Evolutionary conservation across 2,329 filamentous ascomycete species (phyloP), one percentile per base, ranked within the genome.

Genomic region (Colletotrichum sublineola): DNA sequence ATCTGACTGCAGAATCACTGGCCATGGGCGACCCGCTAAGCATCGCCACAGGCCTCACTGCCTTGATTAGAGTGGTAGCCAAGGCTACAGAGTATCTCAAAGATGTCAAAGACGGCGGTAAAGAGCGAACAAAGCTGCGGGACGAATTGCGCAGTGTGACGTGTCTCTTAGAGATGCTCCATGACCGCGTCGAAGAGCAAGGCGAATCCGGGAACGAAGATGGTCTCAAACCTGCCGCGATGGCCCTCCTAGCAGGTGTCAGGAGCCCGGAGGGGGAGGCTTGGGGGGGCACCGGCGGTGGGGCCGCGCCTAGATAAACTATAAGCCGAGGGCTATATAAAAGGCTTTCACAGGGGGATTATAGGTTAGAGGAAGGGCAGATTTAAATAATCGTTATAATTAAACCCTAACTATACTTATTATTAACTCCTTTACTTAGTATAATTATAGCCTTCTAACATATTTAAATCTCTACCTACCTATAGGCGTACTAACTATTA

Each of bases 161-260:
- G 24, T 64, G 48, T 36, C 24, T 64, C 18, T 36, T 64, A 20
- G 29, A 64, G 62, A 64, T 64, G 62, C 14, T 64, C 42, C 42
- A 53, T 11, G 62, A 64, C 46, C 62, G 62, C 31, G 46, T 64
- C 31, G 62, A 64, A n/a, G 62, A 64, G 46, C 46, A 48, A 18
- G 20, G 20, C 46, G 46, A 48, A 7, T 33, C 24, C 29, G 46
- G 18, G 9, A 42, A 58, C 36, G 56, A 58, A 15, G 33, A 42
- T 24, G 56, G 56, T 36, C 56, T 58, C 33, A 9, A 58, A 24
- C 56, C 56, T 36, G 33, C 8, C n/a, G 56, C 56, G 5, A 38
- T 58, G 33, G 56, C 33, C 14, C 40, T 42, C 14, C 24, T 58
- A n/a, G n/a, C n/a, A n/a, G n/a, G n/a, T n/a, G n/a, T n/a, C n/a